Base-by-base conservation (phyloP, 2,329 filamentous ascomycete species). In the Pseudohalonectria lignicola region DNA sequence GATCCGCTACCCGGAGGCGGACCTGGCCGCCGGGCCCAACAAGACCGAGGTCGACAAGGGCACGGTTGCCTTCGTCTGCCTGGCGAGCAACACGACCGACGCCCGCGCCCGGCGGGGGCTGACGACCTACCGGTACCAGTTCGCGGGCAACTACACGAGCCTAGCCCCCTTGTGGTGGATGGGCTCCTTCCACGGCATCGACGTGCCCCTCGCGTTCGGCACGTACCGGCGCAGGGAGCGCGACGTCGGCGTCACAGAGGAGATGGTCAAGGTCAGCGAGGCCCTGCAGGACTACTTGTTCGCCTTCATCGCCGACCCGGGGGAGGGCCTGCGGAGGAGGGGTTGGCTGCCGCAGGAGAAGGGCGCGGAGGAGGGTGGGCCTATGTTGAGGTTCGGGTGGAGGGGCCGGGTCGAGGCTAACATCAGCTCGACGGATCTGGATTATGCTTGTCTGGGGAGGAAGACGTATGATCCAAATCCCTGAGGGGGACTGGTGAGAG, bases 101-200 rank as follows among this genome's bases (percentile, higher is more conserved):
- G 36, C 33, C 19, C 37, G 49, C 20, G 39, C 40, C 1, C 7
- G 17, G 21, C 35, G 31, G 8, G 39, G 41, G 8, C 33, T 49
- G 35, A 54, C 45, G 26, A 63, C 60, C 0, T 63, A 62, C 41
- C 54, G 60, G 16, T 64, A 63, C 42, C 53, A 61, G 36, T 63
- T 63, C 34, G 51, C 53, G 6, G 61, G 61, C 5, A 63, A 62
- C 40, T 64, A 59, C 39, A 52, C 50, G 15, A 60, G 59, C 37
- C 42, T 64, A 12, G 58, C 56, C 6, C 59, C 60, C 19, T 51
- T 56, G 19, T 34, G 25, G 21, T 42, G 41, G 41, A 38, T 41
- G 41, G 41, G 41, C 21, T 38, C 41, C 5, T 43, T 36, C 33
- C 41, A 43, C 17, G 36, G 39, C 12, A 37, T 36, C 33, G 41